Percentiles rank a stretch among this genome's conserved stretches.
Evolutionary conservation across 352 stramenopile species (phyloP).

Genomic region (Pythium dissotocum): DNA sequence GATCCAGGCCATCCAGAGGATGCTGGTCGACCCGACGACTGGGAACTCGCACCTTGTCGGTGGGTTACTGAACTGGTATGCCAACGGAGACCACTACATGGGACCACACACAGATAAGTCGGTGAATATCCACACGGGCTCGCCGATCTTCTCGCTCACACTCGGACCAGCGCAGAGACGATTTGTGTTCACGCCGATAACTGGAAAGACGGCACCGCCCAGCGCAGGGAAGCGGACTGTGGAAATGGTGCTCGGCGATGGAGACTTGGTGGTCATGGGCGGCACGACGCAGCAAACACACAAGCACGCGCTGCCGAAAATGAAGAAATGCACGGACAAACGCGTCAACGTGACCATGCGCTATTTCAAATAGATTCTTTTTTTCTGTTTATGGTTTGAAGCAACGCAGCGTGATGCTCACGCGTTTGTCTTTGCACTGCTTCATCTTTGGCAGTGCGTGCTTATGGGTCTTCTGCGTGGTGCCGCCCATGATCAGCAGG

Average conservation of each 20-base stretch:
- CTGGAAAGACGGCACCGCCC: background rate
- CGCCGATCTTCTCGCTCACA: constrained; percentile 71
- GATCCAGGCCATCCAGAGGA: constrained; percentile 44
- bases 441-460: constrained; percentile 82
- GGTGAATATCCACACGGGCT: constrained; percentile 40
- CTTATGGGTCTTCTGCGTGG: constrained; percentile 73
- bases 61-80: constrained; percentile 84
- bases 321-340: constrained; percentile 41
- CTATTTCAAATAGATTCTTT: constrained; percentile 39
- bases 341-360: constrained; percentile 56
- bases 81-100: constrained; percentile 79
- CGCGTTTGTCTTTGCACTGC: constrained; percentile 34
- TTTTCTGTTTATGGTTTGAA: constrained; percentile 28
- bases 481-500: constrained; percentile 79
- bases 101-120: constrained; percentile 79
- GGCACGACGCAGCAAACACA: constrained; percentile 73
- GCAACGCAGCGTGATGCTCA: constrained; percentile 58
- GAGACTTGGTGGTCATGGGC: constrained; percentile 83
- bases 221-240: constrained; percentile 19
- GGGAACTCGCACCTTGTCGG: constrained; percentile 11
- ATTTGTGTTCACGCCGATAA: constrained; percentile 63
- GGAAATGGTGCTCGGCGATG: constrained; percentile 63
- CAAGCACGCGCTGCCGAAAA: constrained; percentile 83
- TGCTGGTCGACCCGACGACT: constrained; percentile 36
- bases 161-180: constrained; percentile 57